Percentiles rank a stretch among this genome's conserved stretches.
Evolutionary conservation across 495 filamentous ascomycete species (phyloP).

Genomic region (Bacidia rubella): DNA sequence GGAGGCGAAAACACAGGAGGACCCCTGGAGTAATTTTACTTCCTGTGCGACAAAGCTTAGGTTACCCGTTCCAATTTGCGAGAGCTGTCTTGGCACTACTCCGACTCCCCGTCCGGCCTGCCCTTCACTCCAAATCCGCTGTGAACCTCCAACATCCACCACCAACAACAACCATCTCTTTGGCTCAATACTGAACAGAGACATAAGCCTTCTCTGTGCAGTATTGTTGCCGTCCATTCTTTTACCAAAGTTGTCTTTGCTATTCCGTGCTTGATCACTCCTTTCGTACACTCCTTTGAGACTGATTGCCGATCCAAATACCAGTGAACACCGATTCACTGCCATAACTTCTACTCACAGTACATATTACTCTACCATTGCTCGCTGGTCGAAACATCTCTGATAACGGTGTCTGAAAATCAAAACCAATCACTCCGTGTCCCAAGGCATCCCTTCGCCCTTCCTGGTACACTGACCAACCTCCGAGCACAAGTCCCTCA

Average conservation of each 20-base stretch:
- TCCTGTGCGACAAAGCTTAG: neutral
- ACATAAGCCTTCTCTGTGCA: slow-evolving; percentile 9
- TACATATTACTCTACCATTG: too few relatives aligned
- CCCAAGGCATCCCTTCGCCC: too few relatives aligned
- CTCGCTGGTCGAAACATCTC: too few relatives aligned
- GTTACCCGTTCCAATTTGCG: neutral
- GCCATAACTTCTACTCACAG: too few relatives aligned
- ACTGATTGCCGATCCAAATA: neutral
- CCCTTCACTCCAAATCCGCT: neutral
- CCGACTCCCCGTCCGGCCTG: too few relatives aligned
- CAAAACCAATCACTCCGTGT: too few relatives aligned
- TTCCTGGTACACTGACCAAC: too few relatives aligned
- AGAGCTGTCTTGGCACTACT: too few relatives aligned
- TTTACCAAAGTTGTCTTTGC: slow-evolving; percentile 9
- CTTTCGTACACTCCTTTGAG: slow-evolving; percentile 13
- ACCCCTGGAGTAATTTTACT: neutral
- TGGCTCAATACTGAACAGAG: slow-evolving; percentile 17
- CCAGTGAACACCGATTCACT: neutral
- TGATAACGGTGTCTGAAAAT: too few relatives aligned
- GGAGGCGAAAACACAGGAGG: neutral
- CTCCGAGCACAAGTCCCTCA: neutral
- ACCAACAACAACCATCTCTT: slow-evolving; percentile 6
- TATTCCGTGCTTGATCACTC: slow-evolving; percentile 1
- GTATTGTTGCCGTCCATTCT: slow-evolving; percentile 21
- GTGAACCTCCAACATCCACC: neutral